Percentiles rank a stretch among this genome's conserved stretches.
Evolutionary conservation across 2,329 filamentous ascomycete genomes (phyloP).

Genomic region (Colletotrichum liaoningense): DNA sequence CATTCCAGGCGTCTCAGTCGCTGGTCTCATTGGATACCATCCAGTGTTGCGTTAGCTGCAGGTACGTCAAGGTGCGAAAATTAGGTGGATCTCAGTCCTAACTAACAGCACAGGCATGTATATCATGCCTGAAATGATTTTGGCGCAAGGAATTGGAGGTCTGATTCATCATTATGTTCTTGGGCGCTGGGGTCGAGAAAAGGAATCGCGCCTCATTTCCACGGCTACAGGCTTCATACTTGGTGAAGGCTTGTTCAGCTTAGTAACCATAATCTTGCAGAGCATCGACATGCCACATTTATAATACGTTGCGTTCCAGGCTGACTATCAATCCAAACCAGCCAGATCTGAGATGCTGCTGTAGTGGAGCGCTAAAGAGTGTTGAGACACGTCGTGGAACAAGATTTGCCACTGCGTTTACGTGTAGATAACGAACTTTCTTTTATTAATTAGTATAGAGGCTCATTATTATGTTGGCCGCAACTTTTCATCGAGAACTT

Average conservation of each 20-base stretch:
- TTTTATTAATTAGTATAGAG: background rate
- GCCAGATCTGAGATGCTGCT: background rate
- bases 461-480: background rate
- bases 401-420: too few species aligned
- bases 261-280: background rate
- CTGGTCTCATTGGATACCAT: background rate
- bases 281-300: background rate
- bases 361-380: too few species aligned
- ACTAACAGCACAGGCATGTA: background rate
- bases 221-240: background rate
- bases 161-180: background rate
- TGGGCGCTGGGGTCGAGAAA: background rate
- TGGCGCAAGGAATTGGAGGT: background rate
- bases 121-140: background rate
- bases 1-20: background rate
- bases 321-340: background rate
- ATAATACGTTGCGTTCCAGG: background rate
- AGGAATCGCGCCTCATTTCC: background rate
- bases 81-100: background rate
- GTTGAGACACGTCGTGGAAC: background rate
- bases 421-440: background rate
- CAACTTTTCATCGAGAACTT: background rate
- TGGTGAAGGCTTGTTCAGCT: background rate
- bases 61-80: background rate
- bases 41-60: constrained; percentile 6